Base-by-base conservation (phyloP, 1,284 basidiomycete species). In the Phylloporus sp. region DNA sequence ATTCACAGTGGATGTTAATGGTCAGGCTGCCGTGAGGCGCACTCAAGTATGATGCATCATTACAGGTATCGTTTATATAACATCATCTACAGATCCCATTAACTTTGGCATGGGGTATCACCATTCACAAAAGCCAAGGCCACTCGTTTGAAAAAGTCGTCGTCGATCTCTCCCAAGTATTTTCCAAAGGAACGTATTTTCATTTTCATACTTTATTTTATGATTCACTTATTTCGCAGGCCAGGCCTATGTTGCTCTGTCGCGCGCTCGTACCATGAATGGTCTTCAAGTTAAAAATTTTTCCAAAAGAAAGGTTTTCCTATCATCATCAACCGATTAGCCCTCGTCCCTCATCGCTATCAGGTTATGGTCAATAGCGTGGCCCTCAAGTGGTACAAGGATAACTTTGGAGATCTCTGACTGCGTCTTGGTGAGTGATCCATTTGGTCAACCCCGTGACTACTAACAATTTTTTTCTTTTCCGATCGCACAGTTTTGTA, bases 111-210 rank as follows among this genome's bases (percentile, higher is more conserved):
- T 67, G 60, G 60, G 53, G 62, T 2, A 27, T 69, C 5, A 67
- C 55, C 0, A 27, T 68, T 7, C 67, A 68, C 37, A 68, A 68
- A 29, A 65, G 63, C 14, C 67, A 68, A 27, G 67, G 67, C 0
- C 64, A 68, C 8, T 56, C 62, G 0, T 63, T 67, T 25, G 52
- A 63, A 10, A 63, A 64, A 47, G 15, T 68, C 1, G 32, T 67
- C 11, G 29, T 68, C 5, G 59, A 68, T 43, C 57, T 68, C 5
- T 29, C 29, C 8, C 15, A 19, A 7, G 45, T 32, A 23, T 47
- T 32, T 49, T 61, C 29, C 41, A 17, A 41, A 41, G 41, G 41
- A 41, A 41, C 3, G 41, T 41, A 19, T 41, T 41, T 19, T 19
- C 39, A 14, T 41, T 19, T 19, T 41, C 3, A 41, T 41, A 4